Evolutionary conservation across 306 rosid genomes (phyloP).

Genomic region (Nissolia schottii): DNA sequence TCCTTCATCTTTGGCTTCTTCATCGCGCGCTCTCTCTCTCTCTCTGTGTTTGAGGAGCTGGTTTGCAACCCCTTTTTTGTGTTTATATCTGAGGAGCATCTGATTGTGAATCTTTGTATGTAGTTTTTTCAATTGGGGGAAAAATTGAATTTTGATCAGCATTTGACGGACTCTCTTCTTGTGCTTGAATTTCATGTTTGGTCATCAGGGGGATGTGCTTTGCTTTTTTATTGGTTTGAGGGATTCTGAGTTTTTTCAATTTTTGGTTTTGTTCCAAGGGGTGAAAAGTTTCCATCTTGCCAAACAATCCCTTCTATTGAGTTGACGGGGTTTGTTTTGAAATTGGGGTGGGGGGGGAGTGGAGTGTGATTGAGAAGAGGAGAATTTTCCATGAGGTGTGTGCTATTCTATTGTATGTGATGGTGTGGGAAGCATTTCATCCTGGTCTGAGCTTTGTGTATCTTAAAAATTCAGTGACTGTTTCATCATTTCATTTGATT

Average conservation of each 20-base stretch:
- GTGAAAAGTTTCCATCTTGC: background rate
- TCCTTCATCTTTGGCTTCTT: slow-evolving; percentile 4
- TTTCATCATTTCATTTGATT: slow-evolving; percentile 12
- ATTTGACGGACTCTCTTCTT: slow-evolving; percentile 12
- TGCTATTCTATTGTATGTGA: slow-evolving; percentile 10
- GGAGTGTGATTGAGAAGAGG: slow-evolving; percentile 26
- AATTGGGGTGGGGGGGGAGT: slow-evolving; percentile 27
- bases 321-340: slow-evolving; percentile 23
- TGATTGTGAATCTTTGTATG: slow-evolving; percentile 17
- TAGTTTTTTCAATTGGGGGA: slow-evolving; percentile 31
- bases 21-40: background rate
- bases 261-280: no score
- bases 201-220: slow-evolving; percentile 20
- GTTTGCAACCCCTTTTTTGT: background rate
- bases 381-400: slow-evolving; percentile 17
- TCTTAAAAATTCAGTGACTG: slow-evolving; percentile 19
- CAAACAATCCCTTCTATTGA: background rate
- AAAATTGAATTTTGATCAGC: slow-evolving; percentile 29
- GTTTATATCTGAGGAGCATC: slow-evolving; percentile 18
- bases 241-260: background rate
- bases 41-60: background rate
- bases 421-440: slow-evolving; percentile 18
- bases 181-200: slow-evolving; percentile 16
- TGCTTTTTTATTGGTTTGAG: slow-evolving; percentile 28
- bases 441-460: slow-evolving; percentile 24